These are phyloP conservation scores for Candida nemodendra DNA, from an alignment of 805 yeast genomes.

Conservation along the genomic window DNA sequence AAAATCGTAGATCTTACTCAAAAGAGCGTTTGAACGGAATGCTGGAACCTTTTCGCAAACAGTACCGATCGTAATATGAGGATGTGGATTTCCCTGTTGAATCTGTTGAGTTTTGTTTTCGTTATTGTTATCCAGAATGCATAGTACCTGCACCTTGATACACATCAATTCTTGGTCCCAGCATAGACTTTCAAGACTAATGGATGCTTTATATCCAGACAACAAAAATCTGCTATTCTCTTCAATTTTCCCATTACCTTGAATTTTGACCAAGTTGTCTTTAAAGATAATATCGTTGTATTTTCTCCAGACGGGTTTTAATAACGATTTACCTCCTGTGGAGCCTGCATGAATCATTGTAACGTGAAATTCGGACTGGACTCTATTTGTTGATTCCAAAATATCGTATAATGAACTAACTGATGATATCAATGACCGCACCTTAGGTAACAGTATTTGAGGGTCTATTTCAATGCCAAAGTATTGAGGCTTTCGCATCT, in stretches of 20 bases:
- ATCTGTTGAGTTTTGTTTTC: slow-evolving; percentile 12
- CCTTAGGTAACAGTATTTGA: slow-evolving; percentile 3
- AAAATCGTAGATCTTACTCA: slow-evolving; percentile 24
- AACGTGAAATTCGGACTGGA: slow-evolving; percentile 62
- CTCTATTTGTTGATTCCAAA: slow-evolving; percentile 33
- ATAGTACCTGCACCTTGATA: slow-evolving; percentile 42
- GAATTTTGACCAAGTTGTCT: slow-evolving; percentile 9
- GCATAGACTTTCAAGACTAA: slow-evolving; percentile 44
- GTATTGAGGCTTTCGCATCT: slow-evolving; percentile 38
- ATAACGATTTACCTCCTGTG: slow-evolving; percentile 13
- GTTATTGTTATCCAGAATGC: slow-evolving; percentile 9
- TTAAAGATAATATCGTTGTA: slow-evolving; percentile 14
- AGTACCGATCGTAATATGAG: slow-evolving; percentile 79
- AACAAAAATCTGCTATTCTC: slow-evolving; percentile 10
- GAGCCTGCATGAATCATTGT: slow-evolving; percentile 54
- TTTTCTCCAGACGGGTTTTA: slow-evolving; percentile 18
- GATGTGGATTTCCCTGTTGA: slow-evolving; percentile 39
- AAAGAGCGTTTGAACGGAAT: slow-evolving; percentile 47
- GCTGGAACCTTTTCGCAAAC: slow-evolving; percentile 44
- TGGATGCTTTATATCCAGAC: slow-evolving; percentile 32
- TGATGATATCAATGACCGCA: slow-evolving; percentile 15
- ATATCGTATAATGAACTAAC: slow-evolving; percentile 3
- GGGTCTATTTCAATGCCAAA: slow-evolving; percentile 42
- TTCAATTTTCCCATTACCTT: slow-evolving; percentile 2
- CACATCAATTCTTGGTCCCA: slow-evolving; percentile 56